These are phyloP conservation scores for Ganoderma boninense DNA, from an alignment of 1,284 basidiomycete genomes.

Conservation along the genomic window DNA sequence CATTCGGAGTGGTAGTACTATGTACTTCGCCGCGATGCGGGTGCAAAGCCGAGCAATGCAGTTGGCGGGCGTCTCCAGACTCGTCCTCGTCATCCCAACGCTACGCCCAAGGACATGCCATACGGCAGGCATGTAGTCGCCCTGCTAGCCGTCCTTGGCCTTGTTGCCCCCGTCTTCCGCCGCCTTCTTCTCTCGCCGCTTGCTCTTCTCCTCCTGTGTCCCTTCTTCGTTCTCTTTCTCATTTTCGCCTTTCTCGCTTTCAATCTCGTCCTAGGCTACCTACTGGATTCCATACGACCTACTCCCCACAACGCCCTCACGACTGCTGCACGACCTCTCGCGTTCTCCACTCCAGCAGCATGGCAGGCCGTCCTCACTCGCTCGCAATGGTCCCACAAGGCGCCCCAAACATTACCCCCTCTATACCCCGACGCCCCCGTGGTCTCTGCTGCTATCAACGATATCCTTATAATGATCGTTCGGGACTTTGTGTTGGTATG, in stretches of 20 bases:
- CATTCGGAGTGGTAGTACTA: too few relatives aligned
- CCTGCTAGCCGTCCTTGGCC: slow-evolving; percentile 48
- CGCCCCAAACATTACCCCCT: slow-evolving; percentile 67
- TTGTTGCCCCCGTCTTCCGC: slow-evolving; percentile 59
- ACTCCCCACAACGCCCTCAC: slow-evolving; percentile 47
- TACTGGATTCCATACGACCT: slow-evolving; percentile 57
- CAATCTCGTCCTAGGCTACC: slow-evolving; percentile 62
- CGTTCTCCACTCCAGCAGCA: slow-evolving; percentile 89
- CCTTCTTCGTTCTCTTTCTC: slow-evolving; percentile 60
- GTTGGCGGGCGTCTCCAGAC: not conserved
- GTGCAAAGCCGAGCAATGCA: too few relatives aligned
- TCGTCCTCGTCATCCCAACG: slow-evolving; percentile 1
- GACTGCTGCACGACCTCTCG: slow-evolving; percentile 71
- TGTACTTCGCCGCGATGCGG: too few relatives aligned
- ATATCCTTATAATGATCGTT: slow-evolving; percentile 81
- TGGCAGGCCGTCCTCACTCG: slow-evolving; percentile 89
- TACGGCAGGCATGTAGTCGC: slow-evolving; percentile 33
- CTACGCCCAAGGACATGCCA: slow-evolving; percentile 23
- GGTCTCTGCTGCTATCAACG: slow-evolving; percentile 75
- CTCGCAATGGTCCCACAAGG: slow-evolving; percentile 82
- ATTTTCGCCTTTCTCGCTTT: slow-evolving; percentile 59
- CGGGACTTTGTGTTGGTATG: slow-evolving; percentile 87
- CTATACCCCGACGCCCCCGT: slow-evolving; percentile 67
- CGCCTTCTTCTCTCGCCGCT: slow-evolving; percentile 72
- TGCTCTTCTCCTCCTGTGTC: slow-evolving; percentile 68